A percentile compares a stretch with the other conserved stretches of the same genome.
Conservation (phyloP, 306 rosid species). For the Styphnolobium japonicum region DNA sequence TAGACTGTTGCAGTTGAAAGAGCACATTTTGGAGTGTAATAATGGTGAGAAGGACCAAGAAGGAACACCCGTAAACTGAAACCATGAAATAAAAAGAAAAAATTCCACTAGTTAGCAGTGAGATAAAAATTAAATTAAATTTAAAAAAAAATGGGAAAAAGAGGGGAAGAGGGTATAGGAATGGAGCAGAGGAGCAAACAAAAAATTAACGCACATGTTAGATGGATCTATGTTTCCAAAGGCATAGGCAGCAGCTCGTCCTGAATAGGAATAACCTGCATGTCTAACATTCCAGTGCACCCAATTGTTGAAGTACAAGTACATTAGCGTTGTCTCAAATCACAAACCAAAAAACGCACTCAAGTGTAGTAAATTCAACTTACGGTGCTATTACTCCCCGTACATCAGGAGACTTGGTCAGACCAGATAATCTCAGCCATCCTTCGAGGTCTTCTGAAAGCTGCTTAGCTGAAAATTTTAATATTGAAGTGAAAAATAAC, state of each 20-base stretch:
- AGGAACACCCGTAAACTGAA: slow-evolving; percentile 85
- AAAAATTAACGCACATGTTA: slow-evolving; percentile 57
- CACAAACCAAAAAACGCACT: not conserved
- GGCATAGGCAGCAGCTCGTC: slow-evolving; percentile 96
- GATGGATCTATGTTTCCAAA: slow-evolving; percentile 96
- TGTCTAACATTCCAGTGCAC: slow-evolving; percentile 58
- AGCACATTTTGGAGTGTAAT: slow-evolving; percentile 89
- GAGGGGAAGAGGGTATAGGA: not conserved
- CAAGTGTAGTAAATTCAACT: slow-evolving; percentile 26
- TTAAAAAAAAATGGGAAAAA: not conserved
- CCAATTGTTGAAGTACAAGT: not conserved
- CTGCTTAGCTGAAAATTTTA: slow-evolving; percentile 48
- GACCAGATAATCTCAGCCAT: slow-evolving; percentile 65
- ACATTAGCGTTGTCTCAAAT: not conserved
- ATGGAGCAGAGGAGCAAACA: not conserved
- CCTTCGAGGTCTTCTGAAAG: slow-evolving; percentile 73
- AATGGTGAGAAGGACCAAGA: slow-evolving; percentile 98
- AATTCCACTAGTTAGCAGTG: not conserved
- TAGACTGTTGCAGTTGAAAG: slow-evolving; percentile 84
- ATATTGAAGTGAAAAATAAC: not conserved
- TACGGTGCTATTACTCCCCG: slow-evolving; percentile 96
- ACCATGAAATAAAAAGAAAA: not conserved
- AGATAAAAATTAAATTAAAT: too few species aligned
- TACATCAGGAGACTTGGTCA: slow-evolving; percentile 68
- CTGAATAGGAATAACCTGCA: slow-evolving; percentile 97